Evolutionary conservation across 2,329 filamentous ascomycete species (phyloP).

Genomic region (Myriosclerotinia scirpicola): DNA sequence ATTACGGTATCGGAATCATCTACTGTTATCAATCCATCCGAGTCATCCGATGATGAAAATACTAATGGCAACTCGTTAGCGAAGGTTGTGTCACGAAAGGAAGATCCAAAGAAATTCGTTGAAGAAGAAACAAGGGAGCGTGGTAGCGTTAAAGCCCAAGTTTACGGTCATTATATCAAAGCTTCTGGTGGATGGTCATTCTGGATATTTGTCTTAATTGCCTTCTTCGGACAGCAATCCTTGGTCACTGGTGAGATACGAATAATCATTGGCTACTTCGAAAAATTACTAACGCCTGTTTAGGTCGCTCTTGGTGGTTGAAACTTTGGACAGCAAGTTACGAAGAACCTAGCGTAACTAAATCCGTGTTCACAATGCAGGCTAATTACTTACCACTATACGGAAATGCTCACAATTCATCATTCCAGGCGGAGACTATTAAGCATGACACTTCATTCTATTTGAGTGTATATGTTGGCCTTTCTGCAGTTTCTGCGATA

Average conservation of each 20-base stretch:
- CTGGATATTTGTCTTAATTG: constrained; percentile 55
- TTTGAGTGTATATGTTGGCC: constrained; percentile 63
- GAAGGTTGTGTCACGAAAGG: constrained; percentile 51
- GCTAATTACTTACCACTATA: constrained; percentile 18
- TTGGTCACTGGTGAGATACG: constrained; percentile 52
- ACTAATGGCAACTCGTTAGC: constrained; percentile 48
- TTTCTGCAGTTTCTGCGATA: constrained; percentile 58
- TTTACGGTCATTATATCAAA: constrained; percentile 68
- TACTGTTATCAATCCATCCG: constrained; percentile 55
- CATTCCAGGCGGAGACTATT: constrained; percentile 1
- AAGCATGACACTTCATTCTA: constrained; percentile 56
- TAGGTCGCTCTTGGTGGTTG: constrained; percentile 62
- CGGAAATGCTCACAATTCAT: constrained; percentile 8
- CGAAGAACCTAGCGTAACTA: constrained; percentile 35
- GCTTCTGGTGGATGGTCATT: constrained; percentile 63
- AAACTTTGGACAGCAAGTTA: constrained; percentile 58
- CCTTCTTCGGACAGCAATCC: constrained; percentile 56
- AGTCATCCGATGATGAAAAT: constrained; percentile 48
- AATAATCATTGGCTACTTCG: not conserved
- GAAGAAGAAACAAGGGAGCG: constrained; percentile 73
- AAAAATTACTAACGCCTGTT: constrained; percentile 12
- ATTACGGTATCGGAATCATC: constrained; percentile 30
- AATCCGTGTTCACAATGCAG: constrained; percentile 46
- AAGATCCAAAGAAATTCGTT: constrained; percentile 65
- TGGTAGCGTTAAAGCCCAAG: constrained; percentile 63